Percentiles rank a stretch among this genome's conserved stretches.
These are phyloP conservation scores for Venturia effusa DNA, from an alignment of 2,329 filamentous ascomycete genomes.

Conservation along the genomic window DNA sequence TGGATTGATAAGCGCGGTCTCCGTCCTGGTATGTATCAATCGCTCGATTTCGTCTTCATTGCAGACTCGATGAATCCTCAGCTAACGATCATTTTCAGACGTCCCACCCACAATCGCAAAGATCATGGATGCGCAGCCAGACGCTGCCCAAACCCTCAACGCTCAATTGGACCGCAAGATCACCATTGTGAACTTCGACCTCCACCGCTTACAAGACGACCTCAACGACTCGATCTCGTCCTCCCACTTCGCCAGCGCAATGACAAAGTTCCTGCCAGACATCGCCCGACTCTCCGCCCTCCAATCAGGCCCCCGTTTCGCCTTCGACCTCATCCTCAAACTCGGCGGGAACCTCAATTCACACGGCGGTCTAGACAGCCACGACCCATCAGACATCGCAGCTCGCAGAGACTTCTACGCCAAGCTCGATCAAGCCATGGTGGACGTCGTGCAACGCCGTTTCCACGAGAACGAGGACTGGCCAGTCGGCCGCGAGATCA, in stretches of 20 bases:
- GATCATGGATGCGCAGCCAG: slow-evolving; percentile 40
- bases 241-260: slow-evolving; percentile 41
- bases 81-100: slow-evolving; percentile 26
- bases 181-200: slow-evolving; percentile 46
- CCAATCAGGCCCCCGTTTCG: slow-evolving; percentile 34
- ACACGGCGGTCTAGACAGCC: slow-evolving; percentile 38
- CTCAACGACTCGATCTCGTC: slow-evolving; percentile 43
- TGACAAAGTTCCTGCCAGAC: slow-evolving; percentile 44
- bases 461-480: slow-evolving; percentile 42
- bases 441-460: slow-evolving; percentile 39
- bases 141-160: slow-evolving; percentile 40
- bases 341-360: slow-evolving; percentile 45
- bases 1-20: slow-evolving; percentile 47
- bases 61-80: background rate
- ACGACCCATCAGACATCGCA: slow-evolving; percentile 36
- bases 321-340: slow-evolving; percentile 44
- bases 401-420: slow-evolving; percentile 41
- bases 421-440: slow-evolving; percentile 39
- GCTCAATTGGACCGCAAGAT: slow-evolving; percentile 48
- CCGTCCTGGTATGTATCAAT: slow-evolving; percentile 33
- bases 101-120: slow-evolving; percentile 41
- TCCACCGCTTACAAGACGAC: slow-evolving; percentile 44
- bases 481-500: slow-evolving; percentile 41
- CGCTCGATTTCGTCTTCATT: background rate
- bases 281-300: slow-evolving; percentile 39